These are phyloP conservation scores for Ophiocordyceps camponoti-floridani DNA, from an alignment of 2,329 filamentous ascomycete genomes.

Conservation along the genomic window DNA sequence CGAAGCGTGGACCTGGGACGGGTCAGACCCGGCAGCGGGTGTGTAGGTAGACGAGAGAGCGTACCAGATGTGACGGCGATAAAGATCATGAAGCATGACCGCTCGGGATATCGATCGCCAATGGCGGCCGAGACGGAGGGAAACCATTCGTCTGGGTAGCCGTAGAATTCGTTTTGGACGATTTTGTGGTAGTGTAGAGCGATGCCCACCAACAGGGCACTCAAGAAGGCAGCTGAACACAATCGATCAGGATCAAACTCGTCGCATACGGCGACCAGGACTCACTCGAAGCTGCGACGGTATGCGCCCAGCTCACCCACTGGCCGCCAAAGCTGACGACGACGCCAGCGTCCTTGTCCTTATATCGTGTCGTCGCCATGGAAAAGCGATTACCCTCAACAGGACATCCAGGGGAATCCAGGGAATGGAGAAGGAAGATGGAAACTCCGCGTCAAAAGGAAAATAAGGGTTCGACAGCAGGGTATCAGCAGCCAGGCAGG, in stretches of 20 bases:
- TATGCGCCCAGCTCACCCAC: slow-evolving; percentile 86
- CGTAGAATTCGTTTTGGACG: slow-evolving; percentile 90
- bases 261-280: slow-evolving; percentile 4
- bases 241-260: background rate
- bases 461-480: background rate
- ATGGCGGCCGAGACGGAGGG: slow-evolving; percentile 93
- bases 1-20: slow-evolving; percentile 62
- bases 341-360: slow-evolving; percentile 45
- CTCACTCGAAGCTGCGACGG: slow-evolving; percentile 61
- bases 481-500: background rate
- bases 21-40: background rate
- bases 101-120: slow-evolving; percentile 90
- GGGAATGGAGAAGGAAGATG: background rate
- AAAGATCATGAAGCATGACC: slow-evolving; percentile 92
- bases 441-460: too few species aligned
- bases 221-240: slow-evolving; percentile 57
- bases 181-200: slow-evolving; percentile 90
- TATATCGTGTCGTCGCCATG: slow-evolving; percentile 27
- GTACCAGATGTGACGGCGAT: slow-evolving; percentile 86
- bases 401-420: slow-evolving; percentile 14
- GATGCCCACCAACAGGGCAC: slow-evolving; percentile 65
- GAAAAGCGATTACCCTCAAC: slow-evolving; percentile 7
- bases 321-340: slow-evolving; percentile 57
- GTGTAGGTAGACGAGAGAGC: slow-evolving; percentile 4
- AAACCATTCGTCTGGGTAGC: slow-evolving; percentile 91